Evolutionary conservation across 2,329 filamentous ascomycete species (phyloP).

Genomic region (Diplodia intermedia): DNA sequence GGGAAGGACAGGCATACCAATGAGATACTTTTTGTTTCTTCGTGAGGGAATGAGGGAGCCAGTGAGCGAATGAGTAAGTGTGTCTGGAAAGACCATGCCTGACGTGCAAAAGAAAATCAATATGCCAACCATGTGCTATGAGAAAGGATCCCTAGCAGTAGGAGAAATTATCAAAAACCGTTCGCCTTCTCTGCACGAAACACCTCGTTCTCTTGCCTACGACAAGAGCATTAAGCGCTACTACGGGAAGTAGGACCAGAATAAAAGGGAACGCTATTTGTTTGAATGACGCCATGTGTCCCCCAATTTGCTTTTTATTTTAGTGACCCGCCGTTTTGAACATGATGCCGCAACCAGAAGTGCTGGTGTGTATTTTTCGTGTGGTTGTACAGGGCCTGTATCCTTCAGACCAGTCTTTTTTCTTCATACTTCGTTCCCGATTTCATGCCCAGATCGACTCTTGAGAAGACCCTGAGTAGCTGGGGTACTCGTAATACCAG

Average conservation of each 20-base stretch:
- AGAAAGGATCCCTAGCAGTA: background rate
- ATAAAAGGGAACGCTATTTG: slow-evolving; percentile 26
- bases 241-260: background rate
- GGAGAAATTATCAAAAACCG: slow-evolving; percentile 2
- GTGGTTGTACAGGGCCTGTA: slow-evolving; percentile 25
- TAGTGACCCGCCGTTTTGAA: slow-evolving; percentile 20
- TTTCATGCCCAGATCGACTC: background rate
- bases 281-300: slow-evolving; percentile 22
- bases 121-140: slow-evolving; percentile 19
- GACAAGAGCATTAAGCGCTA: slow-evolving; percentile 17
- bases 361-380: slow-evolving; percentile 24
- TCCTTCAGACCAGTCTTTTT: slow-evolving; percentile 14
- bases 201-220: background rate
- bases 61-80: background rate
- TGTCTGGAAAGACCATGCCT: background rate
- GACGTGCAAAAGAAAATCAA: slow-evolving; percentile 6
- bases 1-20: background rate
- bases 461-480: background rate
- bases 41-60: background rate
- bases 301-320: slow-evolving; percentile 20
- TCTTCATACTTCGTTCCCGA: slow-evolving; percentile 2
- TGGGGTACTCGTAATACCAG: background rate
- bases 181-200: slow-evolving; percentile 9
- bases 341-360: slow-evolving; percentile 22
- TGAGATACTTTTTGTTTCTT: slow-evolving; percentile 10